Conservation (phyloP, 202 grass and related monocot genomes). For the Carex sylvatica region DNA sequence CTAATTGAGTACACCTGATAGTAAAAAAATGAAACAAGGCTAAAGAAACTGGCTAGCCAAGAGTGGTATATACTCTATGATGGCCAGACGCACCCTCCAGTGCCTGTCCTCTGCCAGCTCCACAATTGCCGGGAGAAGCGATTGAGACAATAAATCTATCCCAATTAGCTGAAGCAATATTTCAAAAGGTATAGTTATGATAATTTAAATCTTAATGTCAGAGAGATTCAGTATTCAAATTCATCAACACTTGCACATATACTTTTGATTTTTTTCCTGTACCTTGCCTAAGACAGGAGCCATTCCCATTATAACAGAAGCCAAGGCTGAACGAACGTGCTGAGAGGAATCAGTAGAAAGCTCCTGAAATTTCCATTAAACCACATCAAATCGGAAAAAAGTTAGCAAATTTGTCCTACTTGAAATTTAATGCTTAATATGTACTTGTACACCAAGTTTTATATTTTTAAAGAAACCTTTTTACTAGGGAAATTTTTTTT, state of each 20-base stretch:
- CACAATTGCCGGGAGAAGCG: slow-evolving; percentile 85
- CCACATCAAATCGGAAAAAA: background rate
- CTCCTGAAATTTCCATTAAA: slow-evolving; percentile 41
- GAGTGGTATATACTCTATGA: slow-evolving; percentile 95
- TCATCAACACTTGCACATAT: too few relatives aligned
- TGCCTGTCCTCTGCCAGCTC: slow-evolving; percentile 93
- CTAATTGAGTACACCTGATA: slow-evolving; percentile 82
- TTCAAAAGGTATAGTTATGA: slow-evolving; percentile 1
- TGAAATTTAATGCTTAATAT: background rate
- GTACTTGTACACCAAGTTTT: too few relatives aligned
- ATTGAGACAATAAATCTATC: slow-evolving; percentile 93
- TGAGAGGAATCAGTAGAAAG: slow-evolving; percentile 91
- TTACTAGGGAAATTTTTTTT: too few relatives aligned
- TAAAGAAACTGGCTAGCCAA: slow-evolving; percentile 61
- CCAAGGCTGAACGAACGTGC: slow-evolving; percentile 97
- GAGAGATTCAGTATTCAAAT: too few relatives aligned
- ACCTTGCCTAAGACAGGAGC: slow-evolving; percentile 97
- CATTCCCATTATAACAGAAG: slow-evolving; percentile 99
- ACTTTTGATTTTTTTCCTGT: slow-evolving; percentile 6
- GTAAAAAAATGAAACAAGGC: background rate
- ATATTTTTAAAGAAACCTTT: too few relatives aligned
- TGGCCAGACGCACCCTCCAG: slow-evolving; percentile 93
- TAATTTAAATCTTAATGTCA: too few relatives aligned
- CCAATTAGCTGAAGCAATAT: slow-evolving; percentile 73
- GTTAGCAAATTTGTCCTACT: background rate